Base-by-base conservation (phyloP, 805 yeast genomes). In the Yamadazyma phyllophila region DNA sequence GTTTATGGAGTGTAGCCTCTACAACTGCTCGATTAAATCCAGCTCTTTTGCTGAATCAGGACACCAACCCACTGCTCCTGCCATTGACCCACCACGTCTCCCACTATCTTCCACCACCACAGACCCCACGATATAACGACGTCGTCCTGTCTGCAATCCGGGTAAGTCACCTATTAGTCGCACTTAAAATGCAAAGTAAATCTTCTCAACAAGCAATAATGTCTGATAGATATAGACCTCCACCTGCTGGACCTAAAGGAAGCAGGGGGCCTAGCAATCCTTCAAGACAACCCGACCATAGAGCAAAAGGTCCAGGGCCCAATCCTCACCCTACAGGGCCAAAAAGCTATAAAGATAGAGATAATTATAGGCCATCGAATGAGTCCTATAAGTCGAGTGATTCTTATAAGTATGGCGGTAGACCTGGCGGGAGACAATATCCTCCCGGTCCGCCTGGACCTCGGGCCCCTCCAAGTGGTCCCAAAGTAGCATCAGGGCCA, bases 161-260 rank as follows among this genome's bases (percentile, higher is more conserved):
- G 39, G 39, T 24, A 36, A 36, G 2, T 30, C 15, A 16, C 36
- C 15, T n/a, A 17, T 16, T 37, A 16, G 31, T 17, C 26, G 16
- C 27, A 16, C 13, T 13, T 4, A 20, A 17, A 32, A 32, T 32
- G 10, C 7, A 35, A 10, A 12, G 14, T 13, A 37, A 37, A 26
- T 37, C 40, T 37, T 26, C 30, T 37, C 30, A 35, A 35, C 38
- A 35, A 29, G 15, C 30, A n/a, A 40, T 26, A 37, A 66, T 66
- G 72, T 63, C 70, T 29, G 72, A 66, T 35, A 58, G 66, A 44
- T 63, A 62, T 46, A 65, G 68, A 54, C 63, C 54, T 9, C 48
- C 43, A 11, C 45, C 56, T 14, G 20, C 47, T 26, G 51, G 55
- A 3, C 55, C 69, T 4, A 62, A 57, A 41, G 54, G 62, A 13